Evolutionary conservation across 805 yeast genomes (phyloP).

Genomic region (Vanderwaltozyma polyspora): DNA sequence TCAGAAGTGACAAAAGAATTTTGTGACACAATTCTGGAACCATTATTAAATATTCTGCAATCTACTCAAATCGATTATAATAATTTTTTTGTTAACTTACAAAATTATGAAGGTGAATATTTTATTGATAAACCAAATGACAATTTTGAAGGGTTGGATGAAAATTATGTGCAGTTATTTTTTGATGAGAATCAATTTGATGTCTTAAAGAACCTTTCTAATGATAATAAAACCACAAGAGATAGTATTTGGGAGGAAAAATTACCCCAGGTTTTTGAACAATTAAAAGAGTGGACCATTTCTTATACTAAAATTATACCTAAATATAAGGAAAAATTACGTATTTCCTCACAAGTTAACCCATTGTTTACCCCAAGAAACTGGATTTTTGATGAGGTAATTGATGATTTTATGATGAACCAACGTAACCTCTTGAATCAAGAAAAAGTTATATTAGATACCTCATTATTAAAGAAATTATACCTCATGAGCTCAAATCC

Average conservation of each 20-base stretch:
- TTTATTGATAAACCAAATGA: constrained; percentile 19
- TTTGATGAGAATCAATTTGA: constrained; percentile 10
- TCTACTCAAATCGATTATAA: constrained; percentile 67
- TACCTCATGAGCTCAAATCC: constrained; percentile 68
- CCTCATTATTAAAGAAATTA: constrained; percentile 45
- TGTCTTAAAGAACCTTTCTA: constrained; percentile 17
- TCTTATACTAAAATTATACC: constrained; percentile 35
- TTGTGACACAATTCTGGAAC: constrained; percentile 34
- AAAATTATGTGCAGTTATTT: constrained; percentile 10
- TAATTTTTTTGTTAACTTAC: constrained; percentile 59
- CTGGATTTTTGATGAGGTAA: constrained; percentile 81
- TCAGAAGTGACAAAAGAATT: constrained; percentile 12
- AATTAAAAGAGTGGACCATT: constrained; percentile 41
- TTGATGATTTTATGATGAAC: constrained; percentile 42
- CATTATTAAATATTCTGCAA: constrained; percentile 50
- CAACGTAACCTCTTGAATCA: constrained; percentile 34
- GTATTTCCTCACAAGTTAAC: constrained; percentile 39
- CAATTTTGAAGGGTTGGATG: constrained; percentile 13
- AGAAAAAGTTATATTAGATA: constrained; percentile 12
- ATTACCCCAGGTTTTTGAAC: constrained; percentile 34
- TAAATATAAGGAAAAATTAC: constrained; percentile 31
- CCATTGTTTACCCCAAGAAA: constrained; percentile 77
- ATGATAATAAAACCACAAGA: constrained; percentile 11
- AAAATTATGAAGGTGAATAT: constrained; percentile 33
- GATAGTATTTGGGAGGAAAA: constrained; percentile 20